phyloP scores from a whole-genome alignment of 2,329 filamentous ascomycete genomes.

The Aspergillus unguis region DNA sequence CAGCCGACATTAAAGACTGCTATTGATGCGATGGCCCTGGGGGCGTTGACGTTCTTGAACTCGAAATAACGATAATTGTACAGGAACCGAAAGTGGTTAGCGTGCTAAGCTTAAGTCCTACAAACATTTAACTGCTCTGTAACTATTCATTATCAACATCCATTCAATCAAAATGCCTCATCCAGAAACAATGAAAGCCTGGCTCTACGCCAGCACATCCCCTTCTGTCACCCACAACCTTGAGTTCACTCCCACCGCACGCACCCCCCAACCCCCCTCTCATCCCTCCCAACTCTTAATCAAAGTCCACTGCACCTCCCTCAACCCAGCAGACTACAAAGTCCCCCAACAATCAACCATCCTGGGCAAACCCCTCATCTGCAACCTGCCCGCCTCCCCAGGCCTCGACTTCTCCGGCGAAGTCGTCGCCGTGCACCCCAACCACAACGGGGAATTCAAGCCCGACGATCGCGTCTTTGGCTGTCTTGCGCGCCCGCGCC shows the following conservation, averaged over 20 bases:
- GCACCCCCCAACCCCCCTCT: conserved; percentile 40
- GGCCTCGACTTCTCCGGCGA: conserved; percentile 52
- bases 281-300: conserved; percentile 53
- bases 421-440: conserved; percentile 36
- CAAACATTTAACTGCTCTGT: too few species aligned
- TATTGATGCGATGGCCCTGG: conserved; percentile 50
- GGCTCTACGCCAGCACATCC: conserved; percentile 51
- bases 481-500: conserved; percentile 24
- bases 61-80: not conserved
- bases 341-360: conserved; percentile 49
- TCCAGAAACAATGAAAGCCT: conserved; percentile 53
- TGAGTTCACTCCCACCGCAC: conserved; percentile 42
- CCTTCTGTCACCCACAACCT: conserved; percentile 55
- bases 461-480: conserved; percentile 50
- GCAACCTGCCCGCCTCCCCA: conserved; percentile 45
- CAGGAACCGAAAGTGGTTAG: too few species aligned
- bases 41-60: conserved; percentile 44
- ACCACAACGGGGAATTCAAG: conserved; percentile 28
- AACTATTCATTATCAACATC: conserved; percentile 11
- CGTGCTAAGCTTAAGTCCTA: not conserved
- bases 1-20: conserved; percentile 54
- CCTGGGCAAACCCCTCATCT: conserved; percentile 38
- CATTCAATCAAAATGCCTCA: conserved; percentile 30
- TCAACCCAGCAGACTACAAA: conserved; percentile 67
- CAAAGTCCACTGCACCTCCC: conserved; percentile 50